A percentile compares a stretch with the other conserved stretches of the same genome.
Conservation (phyloP, 1,284 basidiomycete genomes). For the Trametes pubescens region DNA sequence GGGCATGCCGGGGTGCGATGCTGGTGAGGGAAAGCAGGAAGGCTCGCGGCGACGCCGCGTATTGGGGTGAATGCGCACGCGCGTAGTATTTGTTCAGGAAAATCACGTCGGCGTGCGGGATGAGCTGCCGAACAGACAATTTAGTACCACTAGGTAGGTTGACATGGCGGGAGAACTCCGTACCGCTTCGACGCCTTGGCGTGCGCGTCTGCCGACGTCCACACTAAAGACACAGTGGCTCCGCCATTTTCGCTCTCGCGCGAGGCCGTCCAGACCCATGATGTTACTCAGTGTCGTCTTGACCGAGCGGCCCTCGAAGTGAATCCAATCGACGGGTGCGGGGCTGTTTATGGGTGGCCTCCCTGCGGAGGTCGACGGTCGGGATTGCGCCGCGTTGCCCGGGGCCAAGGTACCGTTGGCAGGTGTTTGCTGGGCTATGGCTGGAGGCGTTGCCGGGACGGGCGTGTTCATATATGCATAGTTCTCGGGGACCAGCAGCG, state of each 20-base stretch:
- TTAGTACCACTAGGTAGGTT: slow-evolving; percentile 18
- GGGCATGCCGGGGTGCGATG: slow-evolving; percentile 71
- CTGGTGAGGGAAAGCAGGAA: slow-evolving; percentile 76
- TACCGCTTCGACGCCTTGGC: slow-evolving; percentile 83
- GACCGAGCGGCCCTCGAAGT: slow-evolving; percentile 79
- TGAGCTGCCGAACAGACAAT: slow-evolving; percentile 56
- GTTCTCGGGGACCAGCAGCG: slow-evolving; percentile 80
- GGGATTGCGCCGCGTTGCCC: slow-evolving; percentile 42
- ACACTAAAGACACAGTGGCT: slow-evolving; percentile 80
- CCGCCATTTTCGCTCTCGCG: slow-evolving; percentile 81
- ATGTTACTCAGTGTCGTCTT: slow-evolving; percentile 81
- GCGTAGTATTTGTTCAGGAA: slow-evolving; percentile 78
- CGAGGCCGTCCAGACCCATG: slow-evolving; percentile 77
- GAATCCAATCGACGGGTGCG: slow-evolving; percentile 84
- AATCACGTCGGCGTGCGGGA: slow-evolving; percentile 79
- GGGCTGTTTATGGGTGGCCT: slow-evolving; percentile 60
- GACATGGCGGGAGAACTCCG: slow-evolving; percentile 35
- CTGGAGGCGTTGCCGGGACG: slow-evolving; percentile 40
- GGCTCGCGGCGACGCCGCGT: slow-evolving; percentile 70
- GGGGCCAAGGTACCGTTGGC: slow-evolving; percentile 32
- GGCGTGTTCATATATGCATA: slow-evolving; percentile 51
- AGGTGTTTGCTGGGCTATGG: slow-evolving; percentile 20
- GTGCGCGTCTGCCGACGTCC: slow-evolving; percentile 72
- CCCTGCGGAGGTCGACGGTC: slow-evolving; percentile 46
- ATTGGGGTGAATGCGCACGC: slow-evolving; percentile 61